Evolutionary conservation across 2,329 filamentous ascomycete genomes (phyloP).

Genomic region (Nigrograna mackinnonii): DNA sequence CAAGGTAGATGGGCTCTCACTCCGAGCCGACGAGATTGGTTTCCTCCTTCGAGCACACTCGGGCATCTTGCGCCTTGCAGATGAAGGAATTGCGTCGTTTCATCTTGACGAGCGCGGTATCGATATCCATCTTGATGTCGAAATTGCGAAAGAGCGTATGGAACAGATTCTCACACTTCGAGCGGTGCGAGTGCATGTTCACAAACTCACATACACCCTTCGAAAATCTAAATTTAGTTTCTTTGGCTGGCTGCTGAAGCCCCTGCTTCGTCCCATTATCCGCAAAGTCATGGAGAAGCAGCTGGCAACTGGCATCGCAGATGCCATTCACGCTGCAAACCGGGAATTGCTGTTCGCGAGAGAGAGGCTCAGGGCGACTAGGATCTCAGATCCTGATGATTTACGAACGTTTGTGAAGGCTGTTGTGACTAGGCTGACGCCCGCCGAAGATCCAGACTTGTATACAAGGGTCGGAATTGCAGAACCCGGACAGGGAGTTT

Average conservation of each 20-base stretch:
- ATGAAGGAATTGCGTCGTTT: slow-evolving; percentile 85
- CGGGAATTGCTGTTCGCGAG: slow-evolving; percentile 84
- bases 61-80: slow-evolving; percentile 73
- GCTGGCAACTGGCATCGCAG: slow-evolving; percentile 71
- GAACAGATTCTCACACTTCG: slow-evolving; percentile 82
- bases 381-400: slow-evolving; percentile 80
- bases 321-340: slow-evolving; percentile 74
- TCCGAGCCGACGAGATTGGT: slow-evolving; percentile 83
- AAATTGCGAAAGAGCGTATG: slow-evolving; percentile 75
- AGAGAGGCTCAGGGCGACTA: slow-evolving; percentile 82
- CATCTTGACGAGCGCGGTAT: slow-evolving; percentile 84
- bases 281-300: slow-evolving; percentile 79
- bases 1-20: slow-evolving; percentile 79
- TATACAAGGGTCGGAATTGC: slow-evolving; percentile 74
- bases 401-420: slow-evolving; percentile 82
- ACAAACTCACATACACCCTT: slow-evolving; percentile 82
- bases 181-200: slow-evolving; percentile 77
- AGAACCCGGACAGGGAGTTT: slow-evolving; percentile 65
- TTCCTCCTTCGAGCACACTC: slow-evolving; percentile 85
- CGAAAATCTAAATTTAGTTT: slow-evolving; percentile 75
- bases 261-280: slow-evolving; percentile 78
- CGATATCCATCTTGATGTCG: slow-evolving; percentile 82
- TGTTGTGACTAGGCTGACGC: slow-evolving; percentile 74
- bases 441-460: slow-evolving; percentile 74
- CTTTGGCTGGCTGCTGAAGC: slow-evolving; percentile 82